Evolutionary conservation across 176 grass and related monocot species (phyloP), one percentile per base, ranked within the genome.

Genomic region (Oryza australiensis): DNA sequence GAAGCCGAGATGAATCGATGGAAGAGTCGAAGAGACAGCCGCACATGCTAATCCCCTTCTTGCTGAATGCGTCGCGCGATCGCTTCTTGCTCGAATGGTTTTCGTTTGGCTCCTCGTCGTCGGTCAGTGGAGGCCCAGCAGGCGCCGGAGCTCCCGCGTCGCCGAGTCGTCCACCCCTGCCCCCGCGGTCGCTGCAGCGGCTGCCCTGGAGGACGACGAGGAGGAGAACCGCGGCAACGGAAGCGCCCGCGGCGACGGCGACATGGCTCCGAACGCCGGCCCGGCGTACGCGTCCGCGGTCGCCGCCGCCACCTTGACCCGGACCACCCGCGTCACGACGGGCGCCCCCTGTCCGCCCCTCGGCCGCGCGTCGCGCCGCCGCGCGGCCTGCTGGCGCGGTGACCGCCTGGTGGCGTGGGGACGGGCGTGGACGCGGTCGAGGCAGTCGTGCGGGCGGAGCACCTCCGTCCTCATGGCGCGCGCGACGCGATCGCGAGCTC

Each of bases 141-240:
- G 82, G 38, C 88, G 91, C 82, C 91, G 82, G 78, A 93, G 81
- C 67, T 85, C 85, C 77, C 82, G 75, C 37, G 88, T 90, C 68
- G 91, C 87, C 15, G 64, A 85, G 62, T 77, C 81, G 11, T 87
- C 88, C 73, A 90, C 73, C 41, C 69, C 78, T 1, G 37, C 53
- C 20, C 9, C 65, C 29, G 30, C 32, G 1, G 18, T 16, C 7
- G 26, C 64, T 8, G 53, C 27, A 12, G 26, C 64, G 28, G 29
- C 20, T 2, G 23, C 12, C 87, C 24, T 82, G 8, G 65, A 1
- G 32, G 42, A 45, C 59, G 48, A 51, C 1, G 15, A 51, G 48
- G 53, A 59, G 53, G 53, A 59, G 53, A 93, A 90, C 22, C 78
- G 79, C 51, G 87, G 91, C 73, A 93, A 74, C 28, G 91, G 91